phyloP scores from a whole-genome alignment of 1,139 yeast species.

The Saccharomycopsis crataegensis region DNA sequence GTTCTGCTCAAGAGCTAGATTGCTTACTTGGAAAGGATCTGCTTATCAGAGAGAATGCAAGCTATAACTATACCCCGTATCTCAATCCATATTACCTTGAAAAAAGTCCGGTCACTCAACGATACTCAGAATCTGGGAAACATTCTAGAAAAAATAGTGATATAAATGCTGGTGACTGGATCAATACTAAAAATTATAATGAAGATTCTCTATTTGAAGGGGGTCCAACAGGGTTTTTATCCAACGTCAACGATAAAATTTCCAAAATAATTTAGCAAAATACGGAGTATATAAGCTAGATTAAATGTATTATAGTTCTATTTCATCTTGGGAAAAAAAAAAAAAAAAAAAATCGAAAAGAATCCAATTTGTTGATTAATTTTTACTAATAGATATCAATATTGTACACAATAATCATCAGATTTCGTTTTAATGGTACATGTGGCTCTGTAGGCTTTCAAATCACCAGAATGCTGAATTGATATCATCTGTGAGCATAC shows the following conservation, averaged over 20 bases:
- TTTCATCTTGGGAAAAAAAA: background rate
- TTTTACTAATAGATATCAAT: too few relatives aligned
- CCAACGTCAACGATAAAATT: slow-evolving; percentile 18
- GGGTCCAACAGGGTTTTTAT: slow-evolving; percentile 19
- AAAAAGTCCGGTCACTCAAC: too few relatives aligned
- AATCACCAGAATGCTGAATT: too few relatives aligned
- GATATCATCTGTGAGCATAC: too few relatives aligned
- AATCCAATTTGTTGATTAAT: too few relatives aligned
- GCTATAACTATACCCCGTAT: background rate
- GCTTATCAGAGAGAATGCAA: slow-evolving; percentile 7
- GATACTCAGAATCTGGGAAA: background rate
- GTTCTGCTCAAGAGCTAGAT: slow-evolving; percentile 3
- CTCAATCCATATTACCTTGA: too few relatives aligned
- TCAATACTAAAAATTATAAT: slow-evolving; percentile 18
- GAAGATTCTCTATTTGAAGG: slow-evolving; percentile 18
- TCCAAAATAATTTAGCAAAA: slow-evolving; percentile 10
- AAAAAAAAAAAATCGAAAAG: too few relatives aligned
- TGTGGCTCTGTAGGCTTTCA: too few relatives aligned
- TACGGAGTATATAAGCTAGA: background rate
- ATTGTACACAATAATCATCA: too few relatives aligned
- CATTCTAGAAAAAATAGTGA: background rate
- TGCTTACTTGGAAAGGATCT: slow-evolving; percentile 6
- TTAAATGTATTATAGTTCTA: too few relatives aligned
- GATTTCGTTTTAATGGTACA: too few relatives aligned
- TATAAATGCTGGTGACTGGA: slow-evolving; percentile 13